A percentile compares a stretch with the other conserved stretches of the same genome.
phyloP scores from a whole-genome alignment of 768 basidiomycete genomes.

The Rossbeevera mucosa region DNA sequence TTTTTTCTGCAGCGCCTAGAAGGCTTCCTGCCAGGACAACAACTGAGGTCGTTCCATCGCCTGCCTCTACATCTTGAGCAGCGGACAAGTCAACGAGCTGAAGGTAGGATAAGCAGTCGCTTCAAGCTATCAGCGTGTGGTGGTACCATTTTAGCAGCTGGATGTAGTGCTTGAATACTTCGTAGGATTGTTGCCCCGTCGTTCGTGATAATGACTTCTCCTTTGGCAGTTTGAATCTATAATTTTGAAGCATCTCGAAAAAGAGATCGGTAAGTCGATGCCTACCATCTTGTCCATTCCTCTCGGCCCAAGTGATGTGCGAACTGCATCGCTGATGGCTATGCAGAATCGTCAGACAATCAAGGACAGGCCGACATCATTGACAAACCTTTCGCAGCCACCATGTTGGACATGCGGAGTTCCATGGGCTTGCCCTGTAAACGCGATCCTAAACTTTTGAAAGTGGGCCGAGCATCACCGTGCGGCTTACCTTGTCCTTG shows the following conservation, averaged over 20 bases:
- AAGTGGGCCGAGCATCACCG: not conserved
- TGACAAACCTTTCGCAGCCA: constrained; percentile 87
- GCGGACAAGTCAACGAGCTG: constrained; percentile 96
- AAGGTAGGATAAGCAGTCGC: constrained; percentile 3
- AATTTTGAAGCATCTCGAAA: not conserved
- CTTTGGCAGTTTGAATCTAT: constrained; percentile 93
- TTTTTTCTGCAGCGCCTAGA: constrained; percentile 92
- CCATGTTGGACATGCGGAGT: constrained; percentile 93
- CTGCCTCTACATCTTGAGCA: constrained; percentile 97
- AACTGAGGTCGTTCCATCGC: constrained; percentile 96
- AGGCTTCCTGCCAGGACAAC: constrained; percentile 94
- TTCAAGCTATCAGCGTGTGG: not conserved
- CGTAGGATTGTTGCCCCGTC: constrained; percentile 98
- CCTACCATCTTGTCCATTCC: constrained; percentile 99
- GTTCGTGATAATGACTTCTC: constrained; percentile 97
- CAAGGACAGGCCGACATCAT: not conserved
- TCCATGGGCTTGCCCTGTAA: constrained; percentile 95
- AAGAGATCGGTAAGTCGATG: constrained; percentile 32
- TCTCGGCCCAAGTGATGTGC: constrained; percentile 92
- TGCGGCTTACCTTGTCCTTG: constrained; percentile 68
- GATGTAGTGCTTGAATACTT: constrained; percentile 93
- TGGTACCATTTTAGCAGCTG: constrained; percentile 92
- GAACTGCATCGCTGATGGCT: constrained; percentile 97
- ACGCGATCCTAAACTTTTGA: constrained; percentile 25
- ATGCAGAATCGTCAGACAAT: constrained; percentile 8